Evolutionary conservation across 1,284 basidiomycete genomes (phyloP).

Genomic region (Wallemia hederae): DNA sequence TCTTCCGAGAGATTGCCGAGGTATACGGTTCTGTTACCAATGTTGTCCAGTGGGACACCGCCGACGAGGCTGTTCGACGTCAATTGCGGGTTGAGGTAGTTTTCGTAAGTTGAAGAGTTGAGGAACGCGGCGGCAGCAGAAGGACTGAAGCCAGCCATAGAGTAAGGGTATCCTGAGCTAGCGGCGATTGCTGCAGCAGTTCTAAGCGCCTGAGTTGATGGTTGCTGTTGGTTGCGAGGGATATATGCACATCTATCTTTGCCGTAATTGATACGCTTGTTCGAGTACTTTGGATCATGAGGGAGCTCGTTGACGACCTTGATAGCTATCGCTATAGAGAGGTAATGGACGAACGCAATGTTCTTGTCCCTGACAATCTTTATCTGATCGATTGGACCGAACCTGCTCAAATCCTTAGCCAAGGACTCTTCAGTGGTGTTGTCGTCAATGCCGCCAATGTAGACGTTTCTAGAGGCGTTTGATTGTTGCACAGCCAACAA

Average conservation of each 20-base stretch:
- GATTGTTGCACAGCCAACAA: conserved; percentile 58
- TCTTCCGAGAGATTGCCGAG: conserved; percentile 81
- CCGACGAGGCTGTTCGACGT: conserved; percentile 26
- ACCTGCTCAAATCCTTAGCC: conserved; percentile 55
- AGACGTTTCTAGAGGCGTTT: conserved; percentile 76
- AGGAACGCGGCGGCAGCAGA: neutral
- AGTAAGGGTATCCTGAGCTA: conserved; percentile 2
- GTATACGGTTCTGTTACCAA: conserved; percentile 62
- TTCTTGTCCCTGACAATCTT: conserved; percentile 95
- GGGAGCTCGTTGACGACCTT: conserved; percentile 78
- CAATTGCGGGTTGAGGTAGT: conserved; percentile 15
- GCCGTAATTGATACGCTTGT: conserved; percentile 60
- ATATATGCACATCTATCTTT: conserved; percentile 66
- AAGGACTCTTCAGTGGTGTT: conserved; percentile 61
- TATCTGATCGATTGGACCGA: conserved; percentile 88
- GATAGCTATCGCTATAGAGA: conserved; percentile 67
- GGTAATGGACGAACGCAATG: conserved; percentile 86
- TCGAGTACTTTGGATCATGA: conserved; percentile 64
- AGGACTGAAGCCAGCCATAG: neutral
- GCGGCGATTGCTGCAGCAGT: conserved; percentile 15
- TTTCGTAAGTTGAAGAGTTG: neutral
- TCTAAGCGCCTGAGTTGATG: conserved; percentile 11
- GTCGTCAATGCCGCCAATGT: conserved; percentile 68
- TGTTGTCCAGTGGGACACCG: conserved; percentile 10
- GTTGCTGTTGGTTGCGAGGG: conserved; percentile 47